Percentiles rank a stretch among this genome's conserved stretches.
phyloP scores from a whole-genome alignment of 257 asterid species.

The Primulina huaijiensis region DNA sequence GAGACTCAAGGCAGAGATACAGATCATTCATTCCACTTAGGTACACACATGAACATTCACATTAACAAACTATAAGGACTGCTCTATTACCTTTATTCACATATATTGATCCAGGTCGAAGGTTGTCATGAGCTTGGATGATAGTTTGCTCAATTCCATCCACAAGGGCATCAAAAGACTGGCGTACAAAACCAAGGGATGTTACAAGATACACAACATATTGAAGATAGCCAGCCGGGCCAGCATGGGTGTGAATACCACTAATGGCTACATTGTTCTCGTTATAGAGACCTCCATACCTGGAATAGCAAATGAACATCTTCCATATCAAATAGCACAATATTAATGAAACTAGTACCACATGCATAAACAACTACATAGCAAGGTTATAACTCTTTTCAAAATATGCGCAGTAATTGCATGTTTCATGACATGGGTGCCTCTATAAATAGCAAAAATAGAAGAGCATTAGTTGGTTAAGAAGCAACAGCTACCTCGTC shows the following conservation, averaged over 20 bases:
- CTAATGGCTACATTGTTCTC: constrained; percentile 91
- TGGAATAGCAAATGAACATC: constrained; percentile 29
- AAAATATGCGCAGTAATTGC: constrained; percentile 17
- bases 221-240: constrained; percentile 98
- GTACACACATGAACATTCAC: neutral
- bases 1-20: constrained; percentile 12
- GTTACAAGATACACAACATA: constrained; percentile 87
- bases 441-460: constrained; percentile 5
- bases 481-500: constrained; percentile 56
- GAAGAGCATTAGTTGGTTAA: neutral
- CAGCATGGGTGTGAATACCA: constrained; percentile 97
- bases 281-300: constrained; percentile 89
- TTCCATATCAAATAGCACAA: constrained; percentile 18
- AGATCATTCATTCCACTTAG: neutral
- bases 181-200: constrained; percentile 95
- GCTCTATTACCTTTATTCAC: constrained; percentile 66
- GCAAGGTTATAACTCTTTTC: constrained; percentile 3
- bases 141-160: constrained; percentile 92
- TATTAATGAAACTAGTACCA: constrained; percentile 14
- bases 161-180: constrained; percentile 94
- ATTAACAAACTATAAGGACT: neutral
- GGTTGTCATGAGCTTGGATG: constrained; percentile 85
- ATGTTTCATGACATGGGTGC: constrained; percentile 13
- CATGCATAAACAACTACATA: neutral
- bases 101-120: constrained; percentile 84